Evolutionary conservation across 345 rosid genomes (phyloP), one percentile per base, ranked within the genome.

Genomic region (Xanthoceras sorbifolium): DNA sequence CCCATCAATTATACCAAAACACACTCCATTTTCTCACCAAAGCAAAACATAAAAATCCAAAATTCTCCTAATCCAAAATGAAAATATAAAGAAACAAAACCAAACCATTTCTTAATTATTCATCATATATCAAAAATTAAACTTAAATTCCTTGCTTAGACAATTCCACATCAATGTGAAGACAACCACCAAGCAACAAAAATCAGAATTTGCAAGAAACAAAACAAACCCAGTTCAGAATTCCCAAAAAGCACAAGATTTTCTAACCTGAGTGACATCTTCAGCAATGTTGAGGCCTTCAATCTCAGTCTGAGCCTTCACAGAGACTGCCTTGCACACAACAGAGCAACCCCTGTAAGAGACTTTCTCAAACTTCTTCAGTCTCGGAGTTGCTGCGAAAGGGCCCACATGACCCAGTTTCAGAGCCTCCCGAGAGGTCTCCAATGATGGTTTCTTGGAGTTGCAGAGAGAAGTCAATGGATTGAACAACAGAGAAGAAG

Each of bases 241-340:
- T 63, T 67, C 9, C 64, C 40, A 44, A 76, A 14, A 44, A 32
- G 65, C 42, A 68, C 48, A 29, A 26, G 32, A 6, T 5, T 60
- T 29, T 44, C 71, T 62, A 15, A 87, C 98, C 94, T 91, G 93
- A 76, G 96, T 82, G 59, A 94, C 98, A 87, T 91, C 88, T 0
- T 87, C 92, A 26, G 98, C 97, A 82, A 92, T 88, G 85, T 94
- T 92, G 85, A 92, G 97, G 18, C 91, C 90, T 68, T 89, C 92
- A 62, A 84, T 79, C 78, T 83, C 91, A 54, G 74, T 82, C 79
- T 82, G 83, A 5, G 90, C 90, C 87, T 85, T 83, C 23, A 82
- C 83, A 57, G 92, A 86, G 6, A 90, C 94, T 11, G 97, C 91
- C 76, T 87, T 88, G 84, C 91, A 92, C 18, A 83, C 90, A 77